Percentiles rank a stretch among this genome's conserved stretches.
Evolutionary conservation across 306 rosid species (phyloP).

Genomic region (Castanopsis chinensis): DNA sequence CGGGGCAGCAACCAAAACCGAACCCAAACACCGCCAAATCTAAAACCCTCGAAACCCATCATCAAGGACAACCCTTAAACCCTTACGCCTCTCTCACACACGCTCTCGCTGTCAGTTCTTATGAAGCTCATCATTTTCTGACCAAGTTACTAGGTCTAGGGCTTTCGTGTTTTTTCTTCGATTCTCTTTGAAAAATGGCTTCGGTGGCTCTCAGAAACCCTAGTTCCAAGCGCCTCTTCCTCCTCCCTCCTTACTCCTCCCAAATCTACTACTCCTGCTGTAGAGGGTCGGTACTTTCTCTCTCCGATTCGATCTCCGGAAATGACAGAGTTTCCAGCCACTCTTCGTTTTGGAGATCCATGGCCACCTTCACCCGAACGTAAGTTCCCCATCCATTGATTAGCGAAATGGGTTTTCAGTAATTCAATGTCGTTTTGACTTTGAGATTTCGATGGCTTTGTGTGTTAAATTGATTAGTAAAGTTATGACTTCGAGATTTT

Average conservation of each 20-base stretch:
- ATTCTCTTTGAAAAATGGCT: slow-evolving; percentile 50
- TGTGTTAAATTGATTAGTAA: neutral
- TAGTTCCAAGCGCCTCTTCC: slow-evolving; percentile 49
- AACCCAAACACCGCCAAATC: neutral
- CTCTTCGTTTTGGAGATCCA: slow-evolving; percentile 68
- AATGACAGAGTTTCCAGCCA: slow-evolving; percentile 43
- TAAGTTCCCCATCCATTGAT: slow-evolving; percentile 18
- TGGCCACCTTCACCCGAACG: slow-evolving; percentile 90
- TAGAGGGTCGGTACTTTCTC: slow-evolving; percentile 43
- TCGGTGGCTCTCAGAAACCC: slow-evolving; percentile 57
- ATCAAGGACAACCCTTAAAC: slow-evolving; percentile 30
- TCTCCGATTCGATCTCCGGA: slow-evolving; percentile 33
- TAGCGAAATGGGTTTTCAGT: too few species aligned
- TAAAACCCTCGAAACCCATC: slow-evolving; percentile 35
- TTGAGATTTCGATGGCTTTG: neutral
- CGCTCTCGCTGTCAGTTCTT: neutral
- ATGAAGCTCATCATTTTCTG: slow-evolving; percentile 7
- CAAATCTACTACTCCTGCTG: slow-evolving; percentile 52
- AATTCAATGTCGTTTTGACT: neutral
- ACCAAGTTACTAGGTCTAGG: neutral
- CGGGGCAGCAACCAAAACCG: neutral
- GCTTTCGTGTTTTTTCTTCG: neutral
- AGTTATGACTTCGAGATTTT: neutral
- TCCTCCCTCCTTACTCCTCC: slow-evolving; percentile 38
- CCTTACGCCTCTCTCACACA: slow-evolving; percentile 17